phyloP scores from a whole-genome alignment of 805 yeast species.

The Pichia californica region DNA sequence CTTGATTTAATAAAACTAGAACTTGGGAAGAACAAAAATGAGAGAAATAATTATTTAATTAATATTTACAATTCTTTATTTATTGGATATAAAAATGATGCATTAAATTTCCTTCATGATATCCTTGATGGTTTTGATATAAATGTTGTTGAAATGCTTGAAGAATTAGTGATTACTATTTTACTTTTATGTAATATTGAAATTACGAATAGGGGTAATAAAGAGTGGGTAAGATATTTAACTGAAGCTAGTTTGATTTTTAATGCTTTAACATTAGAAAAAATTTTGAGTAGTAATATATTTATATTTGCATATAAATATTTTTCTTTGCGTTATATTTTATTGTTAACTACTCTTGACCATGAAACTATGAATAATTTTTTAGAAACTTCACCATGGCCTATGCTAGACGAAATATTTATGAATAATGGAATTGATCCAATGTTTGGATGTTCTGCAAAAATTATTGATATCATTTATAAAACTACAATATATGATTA shows the following conservation, averaged over 20 bases:
- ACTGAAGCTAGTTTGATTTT: slow-evolving; percentile 28
- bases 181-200: slow-evolving; percentile 28
- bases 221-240: slow-evolving; percentile 26
- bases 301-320: slow-evolving; percentile 28
- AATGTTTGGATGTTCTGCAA: slow-evolving; percentile 31
- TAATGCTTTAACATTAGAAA: slow-evolving; percentile 16
- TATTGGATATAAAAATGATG: slow-evolving; percentile 25
- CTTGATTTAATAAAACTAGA: slow-evolving; percentile 21
- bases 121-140: slow-evolving; percentile 21
- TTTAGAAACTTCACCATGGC: slow-evolving; percentile 20
- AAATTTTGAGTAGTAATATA: slow-evolving; percentile 19
- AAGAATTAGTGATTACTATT: slow-evolving; percentile 25
- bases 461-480: slow-evolving; percentile 21
- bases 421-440: slow-evolving; percentile 24
- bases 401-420: slow-evolving; percentile 21
- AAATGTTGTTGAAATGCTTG: slow-evolving; percentile 18
- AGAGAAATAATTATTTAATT: slow-evolving; percentile 1
- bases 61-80: slow-evolving; percentile 10
- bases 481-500: slow-evolving; percentile 19
- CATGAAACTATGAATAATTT: slow-evolving; percentile 14
- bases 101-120: slow-evolving; percentile 24
- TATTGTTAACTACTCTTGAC: slow-evolving; percentile 23
- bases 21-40: neutral
- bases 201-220: slow-evolving; percentile 25
- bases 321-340: slow-evolving; percentile 26